Percentiles rank a stretch among this genome's conserved stretches.
Conservation (phyloP, 768 basidiomycete species). For the Strobilomyces confusus region DNA sequence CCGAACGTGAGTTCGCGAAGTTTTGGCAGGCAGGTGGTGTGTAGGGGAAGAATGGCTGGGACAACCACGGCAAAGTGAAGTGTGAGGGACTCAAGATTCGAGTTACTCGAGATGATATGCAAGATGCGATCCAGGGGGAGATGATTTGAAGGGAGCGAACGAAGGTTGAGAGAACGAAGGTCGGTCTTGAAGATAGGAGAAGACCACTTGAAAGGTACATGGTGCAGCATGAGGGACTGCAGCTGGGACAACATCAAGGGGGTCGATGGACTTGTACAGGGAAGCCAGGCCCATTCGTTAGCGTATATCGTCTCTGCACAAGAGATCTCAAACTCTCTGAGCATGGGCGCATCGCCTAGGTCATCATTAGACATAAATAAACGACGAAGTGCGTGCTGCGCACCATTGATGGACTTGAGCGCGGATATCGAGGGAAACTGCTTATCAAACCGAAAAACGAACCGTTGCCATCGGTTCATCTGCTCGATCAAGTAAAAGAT, state of each 20-base stretch:
- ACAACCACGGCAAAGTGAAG: constrained; percentile 61
- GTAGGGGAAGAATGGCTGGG: constrained; percentile 60
- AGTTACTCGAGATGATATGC: constrained; percentile 59
- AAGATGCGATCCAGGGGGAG: constrained; percentile 66
- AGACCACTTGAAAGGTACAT: constrained; percentile 75
- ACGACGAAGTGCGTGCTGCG: constrained; percentile 19
- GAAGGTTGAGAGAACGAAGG: constrained; percentile 57
- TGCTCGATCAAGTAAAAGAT: constrained; percentile 76
- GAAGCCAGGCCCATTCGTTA: constrained; percentile 73
- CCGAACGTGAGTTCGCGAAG: constrained; percentile 57
- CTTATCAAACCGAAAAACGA: constrained; percentile 76
- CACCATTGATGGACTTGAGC: constrained; percentile 69
- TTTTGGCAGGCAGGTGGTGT: constrained; percentile 47
- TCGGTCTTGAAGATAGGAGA: constrained; percentile 65
- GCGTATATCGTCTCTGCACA: constrained; percentile 59
- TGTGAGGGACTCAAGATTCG: constrained; percentile 49
- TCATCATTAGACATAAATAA: constrained; percentile 1
- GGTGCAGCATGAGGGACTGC: constrained; percentile 57
- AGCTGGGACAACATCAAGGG: constrained; percentile 43
- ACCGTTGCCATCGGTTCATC: constrained; percentile 80
- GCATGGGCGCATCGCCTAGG: constrained; percentile 65
- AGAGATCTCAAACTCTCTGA: constrained; percentile 76
- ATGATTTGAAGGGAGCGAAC: constrained; percentile 58
- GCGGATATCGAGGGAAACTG: constrained; percentile 72
- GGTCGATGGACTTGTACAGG: constrained; percentile 40